Conservation (phyloP, 345 rosid genomes). For the Hibiscus syriacus region DNA sequence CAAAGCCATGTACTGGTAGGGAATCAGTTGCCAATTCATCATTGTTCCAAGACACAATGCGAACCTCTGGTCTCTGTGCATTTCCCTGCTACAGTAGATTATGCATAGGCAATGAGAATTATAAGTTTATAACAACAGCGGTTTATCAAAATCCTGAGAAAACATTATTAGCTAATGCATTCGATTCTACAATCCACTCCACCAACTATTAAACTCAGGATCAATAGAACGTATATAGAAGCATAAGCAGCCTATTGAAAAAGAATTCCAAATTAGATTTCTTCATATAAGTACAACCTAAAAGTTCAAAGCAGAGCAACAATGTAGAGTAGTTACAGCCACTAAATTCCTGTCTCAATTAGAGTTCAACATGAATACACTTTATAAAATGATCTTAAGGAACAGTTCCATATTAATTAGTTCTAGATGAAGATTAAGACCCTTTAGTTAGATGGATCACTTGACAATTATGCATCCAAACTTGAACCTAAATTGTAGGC, state of each 20-base stretch:
- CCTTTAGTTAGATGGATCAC: no score
- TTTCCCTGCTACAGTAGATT: constrained; percentile 52
- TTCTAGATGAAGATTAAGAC: no score
- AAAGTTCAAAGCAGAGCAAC: background rate
- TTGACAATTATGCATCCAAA: no score
- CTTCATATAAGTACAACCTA: background rate
- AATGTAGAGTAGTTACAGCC: background rate
- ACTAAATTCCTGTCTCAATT: no score
- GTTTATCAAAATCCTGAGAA: background rate
- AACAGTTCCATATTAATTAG: no score
- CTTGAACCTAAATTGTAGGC: no score
- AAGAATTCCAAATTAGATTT: background rate
- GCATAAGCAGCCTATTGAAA: background rate
- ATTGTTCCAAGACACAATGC: constrained; percentile 82
- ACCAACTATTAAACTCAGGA: background rate
- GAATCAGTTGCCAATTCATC: constrained; percentile 99
- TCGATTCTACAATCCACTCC: background rate
- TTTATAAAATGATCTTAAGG: no score
- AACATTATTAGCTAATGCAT: background rate
- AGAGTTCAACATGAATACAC: no score
- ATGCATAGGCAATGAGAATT: constrained; percentile 12
- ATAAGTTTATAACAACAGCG: background rate
- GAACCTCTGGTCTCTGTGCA: constrained; percentile 98
- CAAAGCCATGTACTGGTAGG: constrained; percentile 91
- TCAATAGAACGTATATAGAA: background rate